Evolutionary conservation across 2,329 filamentous ascomycete genomes (phyloP).

Genomic region (Claviceps africana): DNA sequence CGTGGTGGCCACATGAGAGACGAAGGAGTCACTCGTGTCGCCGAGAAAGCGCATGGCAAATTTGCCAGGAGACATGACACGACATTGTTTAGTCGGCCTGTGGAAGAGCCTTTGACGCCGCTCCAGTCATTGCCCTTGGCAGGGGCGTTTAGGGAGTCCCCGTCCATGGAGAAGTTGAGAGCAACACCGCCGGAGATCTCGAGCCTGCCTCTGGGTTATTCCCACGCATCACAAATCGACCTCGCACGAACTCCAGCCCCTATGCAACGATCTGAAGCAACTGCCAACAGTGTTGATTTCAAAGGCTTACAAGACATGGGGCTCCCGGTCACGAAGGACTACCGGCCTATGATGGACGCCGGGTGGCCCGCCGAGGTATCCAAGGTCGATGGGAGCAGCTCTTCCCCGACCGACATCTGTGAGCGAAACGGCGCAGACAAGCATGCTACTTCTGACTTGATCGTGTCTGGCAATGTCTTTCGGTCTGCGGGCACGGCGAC

Average conservation of each 20-base stretch:
- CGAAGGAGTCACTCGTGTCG: neutral
- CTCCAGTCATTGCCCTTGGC: neutral
- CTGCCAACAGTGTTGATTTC: neutral
- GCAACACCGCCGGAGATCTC: neutral
- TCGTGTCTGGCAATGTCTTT: neutral
- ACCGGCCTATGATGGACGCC: neutral
- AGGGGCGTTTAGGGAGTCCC: no score
- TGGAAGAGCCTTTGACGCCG: neutral
- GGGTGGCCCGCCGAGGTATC: neutral
- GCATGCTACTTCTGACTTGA: neutral
- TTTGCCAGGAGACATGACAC: neutral
- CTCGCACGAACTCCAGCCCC: conserved; percentile 4
- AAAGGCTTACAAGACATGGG: neutral
- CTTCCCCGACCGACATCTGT: neutral
- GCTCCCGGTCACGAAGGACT: neutral
- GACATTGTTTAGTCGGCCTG: neutral
- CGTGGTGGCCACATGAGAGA: neutral
- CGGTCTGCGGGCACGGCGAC: neutral
- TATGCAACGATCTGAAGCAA: neutral
- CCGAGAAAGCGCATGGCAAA: neutral
- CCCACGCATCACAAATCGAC: conserved; percentile 1
- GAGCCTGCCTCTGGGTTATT: neutral
- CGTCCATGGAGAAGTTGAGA: neutral
- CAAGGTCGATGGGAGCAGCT: neutral
- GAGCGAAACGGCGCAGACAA: neutral